Evolutionary conservation across 768 basidiomycete species (phyloP).

Genomic region (Dendrothele bispora): DNA sequence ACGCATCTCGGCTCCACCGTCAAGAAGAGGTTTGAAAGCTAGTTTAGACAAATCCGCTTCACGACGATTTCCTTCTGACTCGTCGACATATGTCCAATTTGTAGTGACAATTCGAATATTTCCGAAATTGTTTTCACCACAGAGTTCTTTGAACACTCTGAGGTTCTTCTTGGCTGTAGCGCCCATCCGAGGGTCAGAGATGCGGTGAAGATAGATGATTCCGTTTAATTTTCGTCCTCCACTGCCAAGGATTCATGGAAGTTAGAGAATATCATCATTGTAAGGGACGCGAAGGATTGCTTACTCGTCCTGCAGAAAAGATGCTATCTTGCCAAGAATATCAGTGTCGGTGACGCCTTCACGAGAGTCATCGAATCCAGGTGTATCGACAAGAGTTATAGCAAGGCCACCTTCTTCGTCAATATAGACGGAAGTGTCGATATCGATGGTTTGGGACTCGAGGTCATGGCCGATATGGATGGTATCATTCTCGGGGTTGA

Average conservation of each 20-base stretch:
- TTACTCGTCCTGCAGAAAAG: constrained; percentile 14
- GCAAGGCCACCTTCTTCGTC: constrained; percentile 14
- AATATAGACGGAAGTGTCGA: not conserved
- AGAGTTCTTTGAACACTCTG: constrained; percentile 40
- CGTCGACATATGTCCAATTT: constrained; percentile 37
- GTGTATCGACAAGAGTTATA: constrained; percentile 23
- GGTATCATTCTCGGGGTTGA: not conserved
- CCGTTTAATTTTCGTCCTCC: constrained; percentile 14
- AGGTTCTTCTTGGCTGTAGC: constrained; percentile 39
- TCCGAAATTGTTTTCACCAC: constrained; percentile 38
- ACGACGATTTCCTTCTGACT: constrained; percentile 16
- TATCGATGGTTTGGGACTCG: constrained; percentile 5
- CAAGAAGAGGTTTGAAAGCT: constrained; percentile 37
- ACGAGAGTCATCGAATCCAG: constrained; percentile 26
- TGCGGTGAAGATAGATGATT: constrained; percentile 38
- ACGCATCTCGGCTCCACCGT: constrained; percentile 34
- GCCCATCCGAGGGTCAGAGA: constrained; percentile 32
- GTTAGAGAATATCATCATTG: too few relatives aligned
- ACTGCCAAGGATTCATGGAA: not conserved
- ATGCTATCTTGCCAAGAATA: constrained; percentile 32
- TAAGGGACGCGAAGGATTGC: constrained; percentile 14
- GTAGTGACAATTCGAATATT: constrained; percentile 45
- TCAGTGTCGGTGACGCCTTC: constrained; percentile 30
- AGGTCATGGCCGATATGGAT: not conserved
- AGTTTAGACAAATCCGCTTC: constrained; percentile 18